Base-by-base conservation (phyloP, 2,329 filamentous ascomycete species). In the Calonectria hawksworthii region DNA sequence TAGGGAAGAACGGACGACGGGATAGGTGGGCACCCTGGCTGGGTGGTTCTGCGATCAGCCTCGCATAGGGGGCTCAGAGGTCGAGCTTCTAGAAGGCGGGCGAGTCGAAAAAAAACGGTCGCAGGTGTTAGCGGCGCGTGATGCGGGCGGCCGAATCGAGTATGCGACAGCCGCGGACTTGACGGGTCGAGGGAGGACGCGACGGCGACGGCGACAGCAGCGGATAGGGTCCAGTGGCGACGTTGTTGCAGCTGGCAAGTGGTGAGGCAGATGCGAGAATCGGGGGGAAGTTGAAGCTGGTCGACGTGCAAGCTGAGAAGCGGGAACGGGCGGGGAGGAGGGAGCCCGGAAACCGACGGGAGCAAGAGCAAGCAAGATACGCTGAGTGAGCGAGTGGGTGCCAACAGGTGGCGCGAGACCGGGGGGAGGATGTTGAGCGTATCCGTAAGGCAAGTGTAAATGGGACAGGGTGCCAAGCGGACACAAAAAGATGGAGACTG, bases 41-140 rank as follows among this genome's bases (percentile, higher is more conserved):
- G 75, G 77, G 72, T 75, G 73, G 79, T 75, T 72, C 70, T 80
- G 76, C 77, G 79, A 81, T 81, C 79, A 80, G 78, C 79, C 79
- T 81, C 79, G 79, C 79, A 81, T 81, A 80, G 78, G 78, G 78
- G 76, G 65, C 73, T 75, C 67, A 73, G 73, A 75, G 68, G 68
- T 75, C 36, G 69, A 66, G 74, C 77, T 81, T 81, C 79, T 81
- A 81, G 79, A 81, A 81, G 79, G 75, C 68, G 74, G 77, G 72
- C 76, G 67, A 71, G 67, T 66, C 63, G 72, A 28, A 59, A 41
- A 59, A 41, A 69, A 52, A 69, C 56, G 56, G 72, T 66, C 51
- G 63, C 67, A 41, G 59, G 66, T 63, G 51, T 70, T 68, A 56
- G 52, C 61, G 68, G 74, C 77, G 75, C 71, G 68, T 77, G 72